Evolutionary conservation across 495 filamentous ascomycete genomes (phyloP).

Genomic region (Neurospora sp.): DNA sequence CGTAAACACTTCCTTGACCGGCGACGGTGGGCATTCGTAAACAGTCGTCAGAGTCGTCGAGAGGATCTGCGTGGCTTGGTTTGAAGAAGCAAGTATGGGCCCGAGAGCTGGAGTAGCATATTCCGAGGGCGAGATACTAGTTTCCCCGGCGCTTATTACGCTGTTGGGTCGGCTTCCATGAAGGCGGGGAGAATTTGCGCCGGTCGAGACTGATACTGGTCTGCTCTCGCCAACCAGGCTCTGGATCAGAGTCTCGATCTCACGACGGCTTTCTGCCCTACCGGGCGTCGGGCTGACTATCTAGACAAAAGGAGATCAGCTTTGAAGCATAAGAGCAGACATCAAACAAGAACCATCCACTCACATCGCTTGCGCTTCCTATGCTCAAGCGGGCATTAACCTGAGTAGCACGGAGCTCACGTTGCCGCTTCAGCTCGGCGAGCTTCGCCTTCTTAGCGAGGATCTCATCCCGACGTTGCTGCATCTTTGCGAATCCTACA

Average conservation of each 20-base stretch:
- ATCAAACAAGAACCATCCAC: slow-evolving; percentile 7
- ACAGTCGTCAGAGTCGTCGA: slow-evolving; percentile 58
- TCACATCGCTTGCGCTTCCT: slow-evolving; percentile 39
- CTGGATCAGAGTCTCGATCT: slow-evolving; percentile 76
- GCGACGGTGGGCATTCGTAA: slow-evolving; percentile 64
- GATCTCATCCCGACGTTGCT: slow-evolving; percentile 88
- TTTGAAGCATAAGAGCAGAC: slow-evolving; percentile 26
- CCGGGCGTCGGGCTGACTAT: slow-evolving; percentile 45
- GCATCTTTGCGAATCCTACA: slow-evolving; percentile 42
- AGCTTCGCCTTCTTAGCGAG: slow-evolving; percentile 89
- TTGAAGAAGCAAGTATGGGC: slow-evolving; percentile 21
- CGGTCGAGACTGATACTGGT: slow-evolving; percentile 61
- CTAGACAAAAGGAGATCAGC: slow-evolving; percentile 39
- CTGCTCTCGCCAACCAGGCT: slow-evolving; percentile 67
- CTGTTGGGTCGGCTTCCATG: slow-evolving; percentile 77
- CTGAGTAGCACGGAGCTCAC: slow-evolving; percentile 70
- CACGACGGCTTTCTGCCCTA: slow-evolving; percentile 60
- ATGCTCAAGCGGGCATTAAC: slow-evolving; percentile 54
- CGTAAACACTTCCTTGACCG: slow-evolving; percentile 69
- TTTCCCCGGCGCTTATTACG: slow-evolving; percentile 62
- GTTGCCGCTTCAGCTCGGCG: slow-evolving; percentile 86
- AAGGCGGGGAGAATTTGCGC: slow-evolving; percentile 48
- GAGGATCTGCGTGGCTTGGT: slow-evolving; percentile 32
- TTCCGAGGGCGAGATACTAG: slow-evolving; percentile 60
- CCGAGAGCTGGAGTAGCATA: slow-evolving; percentile 30